These are phyloP conservation scores for Jatropha podagrica DNA, from an alignment of 441 rosid species.

Conservation along the genomic window DNA sequence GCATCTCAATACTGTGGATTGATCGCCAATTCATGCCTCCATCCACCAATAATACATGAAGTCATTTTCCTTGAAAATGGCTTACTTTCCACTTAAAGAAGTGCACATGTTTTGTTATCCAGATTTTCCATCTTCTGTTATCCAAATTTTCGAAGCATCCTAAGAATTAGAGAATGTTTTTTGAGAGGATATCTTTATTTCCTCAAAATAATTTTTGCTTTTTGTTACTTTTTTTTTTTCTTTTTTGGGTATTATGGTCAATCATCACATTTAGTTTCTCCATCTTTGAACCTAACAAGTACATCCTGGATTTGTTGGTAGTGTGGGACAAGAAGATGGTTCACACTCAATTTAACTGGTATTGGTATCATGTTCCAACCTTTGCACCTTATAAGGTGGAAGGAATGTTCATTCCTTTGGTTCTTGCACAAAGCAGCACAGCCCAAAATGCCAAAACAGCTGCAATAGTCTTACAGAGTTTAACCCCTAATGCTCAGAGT, in stretches of 20 bases:
- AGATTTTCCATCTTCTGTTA: no score
- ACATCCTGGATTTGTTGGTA: constrained; percentile 28
- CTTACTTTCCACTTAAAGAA: neutral
- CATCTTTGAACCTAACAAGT: constrained; percentile 10
- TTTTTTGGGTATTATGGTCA: neutral
- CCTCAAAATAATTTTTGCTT: neutral
- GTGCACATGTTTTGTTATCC: neutral
- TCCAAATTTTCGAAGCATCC: neutral
- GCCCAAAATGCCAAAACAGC: constrained; percentile 81
- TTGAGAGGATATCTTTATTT: neutral
- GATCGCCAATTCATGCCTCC: neutral
- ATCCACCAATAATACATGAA: neutral
- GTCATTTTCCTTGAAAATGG: neutral
- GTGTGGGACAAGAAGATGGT: constrained; percentile 99
- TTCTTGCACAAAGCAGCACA: constrained; percentile 68
- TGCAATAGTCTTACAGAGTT: constrained; percentile 78
- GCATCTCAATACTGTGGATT: neutral
- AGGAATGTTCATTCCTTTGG: constrained; percentile 79
- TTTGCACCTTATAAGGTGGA: constrained; percentile 77
- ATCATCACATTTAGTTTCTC: constrained; percentile 1
- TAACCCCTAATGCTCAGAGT: constrained; percentile 91
- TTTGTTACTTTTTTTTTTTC: neutral
- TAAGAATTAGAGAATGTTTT: neutral
- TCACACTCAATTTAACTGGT: constrained; percentile 85
- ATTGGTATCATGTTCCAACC: constrained; percentile 90